Evolutionary conservation across 805 yeast genomes (phyloP), one percentile per base, ranked within the genome.

Genomic region (Spathaspora sp.): DNA sequence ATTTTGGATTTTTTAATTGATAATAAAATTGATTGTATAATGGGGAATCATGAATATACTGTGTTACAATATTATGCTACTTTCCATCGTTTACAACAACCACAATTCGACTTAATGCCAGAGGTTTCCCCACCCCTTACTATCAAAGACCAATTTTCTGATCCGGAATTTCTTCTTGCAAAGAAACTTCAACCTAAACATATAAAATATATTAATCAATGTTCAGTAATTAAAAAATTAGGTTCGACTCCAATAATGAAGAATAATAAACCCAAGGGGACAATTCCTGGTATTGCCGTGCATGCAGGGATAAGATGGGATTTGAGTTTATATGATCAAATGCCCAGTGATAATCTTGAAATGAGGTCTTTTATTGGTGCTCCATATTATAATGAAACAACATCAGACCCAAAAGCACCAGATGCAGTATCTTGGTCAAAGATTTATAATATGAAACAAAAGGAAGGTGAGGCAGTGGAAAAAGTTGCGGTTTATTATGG

Each of bases 11-110:
- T 67, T 60, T 84, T 88, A 17, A 58, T 85, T 32, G 71, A 80
- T 19, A 63, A 83, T 57, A 70, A 79, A 14, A 78, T 88, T 14
- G 83, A 81, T 49, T 91, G 96, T 63, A 82, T 92, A 2, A 70
- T 94, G 52, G 97, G 98, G 0, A 92, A 92, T 70, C 97, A 93
- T 66, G 98, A 92, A 67, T 76, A 85, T 54, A 84, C 83, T 54
- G 79, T 87, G 10, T 62, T 92, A 57, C 77, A 82, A 50, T 70
- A 84, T 60, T 89, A 89, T 61, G 81, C 85, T 20, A 80, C 69
- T 53, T 77, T 72, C 59, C 91, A 83, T 65, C 78, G 79, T 23
- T 67, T 82, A 50, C 58, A 59, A 42, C 59, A 64, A 29, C 73
- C 78, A 19, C 57, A 50, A 43, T 65, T 70, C 56, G 59, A 51